A percentile compares a stretch with the other conserved stretches of the same genome.
phyloP scores from a whole-genome alignment of 2,329 filamentous ascomycete species.

The Ophiostoma sp. region DNA sequence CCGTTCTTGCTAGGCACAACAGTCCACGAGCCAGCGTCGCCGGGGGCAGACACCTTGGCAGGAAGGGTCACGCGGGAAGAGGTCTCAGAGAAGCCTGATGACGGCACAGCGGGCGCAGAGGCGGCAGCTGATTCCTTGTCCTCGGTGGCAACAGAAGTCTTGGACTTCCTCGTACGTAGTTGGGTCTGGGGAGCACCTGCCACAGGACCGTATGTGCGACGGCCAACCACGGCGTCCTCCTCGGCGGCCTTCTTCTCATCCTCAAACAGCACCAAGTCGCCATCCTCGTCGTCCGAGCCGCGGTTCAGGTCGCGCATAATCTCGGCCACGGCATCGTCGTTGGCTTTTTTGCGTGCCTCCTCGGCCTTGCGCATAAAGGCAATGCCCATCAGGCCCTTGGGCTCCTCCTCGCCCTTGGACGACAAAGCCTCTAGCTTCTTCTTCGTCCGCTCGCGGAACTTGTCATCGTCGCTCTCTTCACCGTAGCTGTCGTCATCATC shows the following conservation, averaged over 20 bases:
- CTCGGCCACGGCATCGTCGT: conserved; percentile 67
- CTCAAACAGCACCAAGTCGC: not conserved
- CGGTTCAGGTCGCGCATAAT: conserved; percentile 69
- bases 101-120: not conserved
- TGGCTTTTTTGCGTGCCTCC: conserved; percentile 59
- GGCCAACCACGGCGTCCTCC: conserved; percentile 24
- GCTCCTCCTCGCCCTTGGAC: conserved; percentile 43
- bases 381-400: conserved; percentile 67
- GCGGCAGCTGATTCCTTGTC: not conserved
- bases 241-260: not conserved
- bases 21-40: conserved; percentile 22
- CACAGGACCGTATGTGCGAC: conserved; percentile 24
- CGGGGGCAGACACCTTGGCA: conserved; percentile 10
- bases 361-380: conserved; percentile 94
- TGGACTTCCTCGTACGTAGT: not conserved
- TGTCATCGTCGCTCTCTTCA: conserved; percentile 51
- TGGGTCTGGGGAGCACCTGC: not conserved
- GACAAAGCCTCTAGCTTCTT: conserved; percentile 41
- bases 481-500: conserved; percentile 47
- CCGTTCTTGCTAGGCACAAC: conserved; percentile 12
- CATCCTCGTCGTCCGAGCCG: conserved; percentile 31
- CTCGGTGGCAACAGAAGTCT: not conserved
- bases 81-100: not conserved
- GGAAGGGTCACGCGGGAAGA: not conserved
- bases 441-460: conserved; percentile 46